Base-by-base conservation (phyloP, 371 early-diverging fungal genomes). In the Chytridium lagenaria region DNA sequence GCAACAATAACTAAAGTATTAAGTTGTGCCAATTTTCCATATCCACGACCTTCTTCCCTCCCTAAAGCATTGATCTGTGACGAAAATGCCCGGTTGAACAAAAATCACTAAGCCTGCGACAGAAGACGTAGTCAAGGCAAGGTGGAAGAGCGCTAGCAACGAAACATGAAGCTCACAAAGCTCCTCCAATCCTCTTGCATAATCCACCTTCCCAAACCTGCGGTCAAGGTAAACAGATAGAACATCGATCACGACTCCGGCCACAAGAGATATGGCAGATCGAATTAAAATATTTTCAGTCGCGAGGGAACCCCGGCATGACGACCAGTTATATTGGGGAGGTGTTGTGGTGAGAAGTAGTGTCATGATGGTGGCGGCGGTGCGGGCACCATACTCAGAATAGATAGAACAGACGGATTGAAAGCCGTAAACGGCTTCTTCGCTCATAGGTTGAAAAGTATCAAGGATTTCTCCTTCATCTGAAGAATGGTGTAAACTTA, bases 361-460 rank as follows among this genome's bases (percentile, higher is more conserved):
- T 3, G 37, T 37, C 36, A 61, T 61, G 61, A 61, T 7, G 34
- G 10, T 5, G 37, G 61, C 61, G 7, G 61, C 3, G 34, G 34
- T 3, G 19, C 61, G 30, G 61, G 34, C 10, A 34, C 36, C 5
- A 28, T 34, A 61, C 7, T 61, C 61, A 12, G 61, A 28, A 34
- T 61, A 61, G 36, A 37, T 30, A 15, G 61, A 33, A 10, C 15
- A 61, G 36, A 61, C 61, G 36, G 37, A 34, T 61, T 61, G 61
- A 34, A 61, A 61, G 30, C 15, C 61, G 37, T 34, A 61, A 16
- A 5, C 23, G 7, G 34, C 30, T 37, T 61, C 61, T 3, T 30
- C 61, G 5, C 34, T 22, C 61, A 61, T 61, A 2, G 61, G 61
- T 5, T 15, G 5, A 55, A 55, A 55, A 30, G 44, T 7, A 12